A percentile compares a stretch with the other conserved stretches of the same genome.
These are phyloP conservation scores for Chaetomium tenue DNA, from an alignment of 495 filamentous ascomycete genomes.

Conservation along the genomic window DNA sequence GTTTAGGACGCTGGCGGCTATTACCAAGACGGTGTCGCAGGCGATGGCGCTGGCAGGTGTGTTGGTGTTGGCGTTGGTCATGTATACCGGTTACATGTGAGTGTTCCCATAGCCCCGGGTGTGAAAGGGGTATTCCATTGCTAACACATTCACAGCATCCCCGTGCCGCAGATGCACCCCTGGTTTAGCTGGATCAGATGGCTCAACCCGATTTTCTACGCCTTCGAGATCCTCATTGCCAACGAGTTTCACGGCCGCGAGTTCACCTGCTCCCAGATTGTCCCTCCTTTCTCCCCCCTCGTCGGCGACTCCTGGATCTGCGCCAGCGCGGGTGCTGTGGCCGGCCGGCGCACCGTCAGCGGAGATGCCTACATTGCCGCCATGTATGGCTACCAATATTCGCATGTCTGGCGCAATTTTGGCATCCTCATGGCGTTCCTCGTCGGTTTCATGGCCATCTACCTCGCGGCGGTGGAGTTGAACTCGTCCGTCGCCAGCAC, in stretches of 20 bases:
- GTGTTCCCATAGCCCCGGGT: neutral
- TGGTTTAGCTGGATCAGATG: slow-evolving; percentile 82
- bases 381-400: slow-evolving; percentile 57
- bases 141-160: slow-evolving; percentile 44
- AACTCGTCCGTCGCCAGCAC: slow-evolving; percentile 44
- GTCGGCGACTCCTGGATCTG: slow-evolving; percentile 55
- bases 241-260: slow-evolving; percentile 65
- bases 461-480: slow-evolving; percentile 56
- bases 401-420: slow-evolving; percentile 76
- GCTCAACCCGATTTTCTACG: slow-evolving; percentile 79
- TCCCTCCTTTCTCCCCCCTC: slow-evolving; percentile 44
- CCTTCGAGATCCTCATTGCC: slow-evolving; percentile 68
- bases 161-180: slow-evolving; percentile 67
- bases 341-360: slow-evolving; percentile 51
- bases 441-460: slow-evolving; percentile 66
- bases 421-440: slow-evolving; percentile 69
- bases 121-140: neutral
- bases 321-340: slow-evolving; percentile 46
- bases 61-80: slow-evolving; percentile 65
- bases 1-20: slow-evolving; percentile 67
- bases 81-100: slow-evolving; percentile 75
- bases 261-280: slow-evolving; percentile 39
- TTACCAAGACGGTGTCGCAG: slow-evolving; percentile 67
- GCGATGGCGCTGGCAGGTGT: slow-evolving; percentile 70
- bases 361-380: slow-evolving; percentile 63